A percentile compares a stretch with the other conserved stretches of the same genome.
phyloP scores from a whole-genome alignment of 345 rosid species.

The Viola odorata region DNA sequence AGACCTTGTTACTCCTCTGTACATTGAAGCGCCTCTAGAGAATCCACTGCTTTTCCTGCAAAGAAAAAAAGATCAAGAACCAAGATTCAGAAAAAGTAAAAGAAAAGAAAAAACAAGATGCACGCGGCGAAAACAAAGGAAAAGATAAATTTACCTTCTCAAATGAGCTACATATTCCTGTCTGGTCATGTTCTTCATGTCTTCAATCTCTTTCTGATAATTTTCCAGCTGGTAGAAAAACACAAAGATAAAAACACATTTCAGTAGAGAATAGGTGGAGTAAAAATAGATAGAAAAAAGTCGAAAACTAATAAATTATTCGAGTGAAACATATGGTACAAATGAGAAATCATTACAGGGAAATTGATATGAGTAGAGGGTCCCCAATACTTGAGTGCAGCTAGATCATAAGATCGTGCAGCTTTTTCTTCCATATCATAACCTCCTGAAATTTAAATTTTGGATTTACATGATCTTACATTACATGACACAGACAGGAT shows the following conservation, averaged over 20 bases:
- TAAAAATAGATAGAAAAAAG: constrained; percentile 12
- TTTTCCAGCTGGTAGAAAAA: constrained; percentile 50
- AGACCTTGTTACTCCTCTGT: constrained; percentile 98
- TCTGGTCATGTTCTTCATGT: constrained; percentile 77
- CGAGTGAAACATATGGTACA: no score
- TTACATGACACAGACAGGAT: background rate
- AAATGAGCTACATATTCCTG: constrained; percentile 94
- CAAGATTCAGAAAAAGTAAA: background rate
- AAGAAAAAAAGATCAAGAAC: background rate
- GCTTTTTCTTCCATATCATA: constrained; percentile 99
- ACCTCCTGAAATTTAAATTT: constrained; percentile 59
- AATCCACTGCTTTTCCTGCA: constrained; percentile 97
- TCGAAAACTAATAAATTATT: background rate
- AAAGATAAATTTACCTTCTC: constrained; percentile 45
- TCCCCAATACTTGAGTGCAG: constrained; percentile 99
- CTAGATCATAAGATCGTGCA: constrained; percentile 93
- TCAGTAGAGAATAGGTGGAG: constrained; percentile 8
- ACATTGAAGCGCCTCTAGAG: constrained; percentile 97
- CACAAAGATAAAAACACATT: background rate
- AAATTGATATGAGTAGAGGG: constrained; percentile 86
- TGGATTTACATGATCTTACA: constrained; percentile 16
- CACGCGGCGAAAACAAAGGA: background rate
- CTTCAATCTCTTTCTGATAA: constrained; percentile 71
- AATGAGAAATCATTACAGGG: constrained; percentile 41
- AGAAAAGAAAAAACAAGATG: background rate